A percentile compares a stretch with the other conserved stretches of the same genome.
These are phyloP conservation scores for Reutealis trisperma DNA, from an alignment of 345 rosid species.

Conservation along the genomic window DNA sequence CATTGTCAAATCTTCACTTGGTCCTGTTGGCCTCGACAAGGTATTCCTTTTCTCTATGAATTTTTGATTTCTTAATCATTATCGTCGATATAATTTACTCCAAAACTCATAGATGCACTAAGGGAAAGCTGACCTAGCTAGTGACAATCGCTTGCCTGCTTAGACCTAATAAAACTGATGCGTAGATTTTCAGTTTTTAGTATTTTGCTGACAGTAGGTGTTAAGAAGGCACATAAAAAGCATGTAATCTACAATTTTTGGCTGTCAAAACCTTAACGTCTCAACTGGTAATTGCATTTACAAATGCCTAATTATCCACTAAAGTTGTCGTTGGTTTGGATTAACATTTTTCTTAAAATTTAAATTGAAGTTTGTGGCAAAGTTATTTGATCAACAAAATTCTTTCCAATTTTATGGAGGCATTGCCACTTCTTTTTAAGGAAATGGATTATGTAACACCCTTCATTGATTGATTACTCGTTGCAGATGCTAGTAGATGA, in stretches of 20 bases:
- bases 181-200: no score
- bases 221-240: no score
- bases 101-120: neutral
- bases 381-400: neutral
- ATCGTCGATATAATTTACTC: neutral
- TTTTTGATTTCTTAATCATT: neutral
- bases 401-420: neutral
- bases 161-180: no score
- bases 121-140: neutral
- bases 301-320: neutral
- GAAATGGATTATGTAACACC: neutral
- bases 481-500: slow-evolving; percentile 94
- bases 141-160: neutral
- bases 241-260: neutral
- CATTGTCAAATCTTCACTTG: slow-evolving; percentile 91
- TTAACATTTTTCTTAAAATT: neutral
- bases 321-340: neutral
- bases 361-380: neutral
- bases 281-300: neutral
- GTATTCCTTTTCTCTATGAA: slow-evolving; percentile 28
- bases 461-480: slow-evolving; percentile 2
- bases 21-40: slow-evolving; percentile 99
- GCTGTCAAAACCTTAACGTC: neutral
- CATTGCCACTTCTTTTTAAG: neutral
- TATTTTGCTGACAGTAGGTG: no score